Conservation (phyloP, 2,329 filamentous ascomycete species). For the Onygenales sp. region DNA sequence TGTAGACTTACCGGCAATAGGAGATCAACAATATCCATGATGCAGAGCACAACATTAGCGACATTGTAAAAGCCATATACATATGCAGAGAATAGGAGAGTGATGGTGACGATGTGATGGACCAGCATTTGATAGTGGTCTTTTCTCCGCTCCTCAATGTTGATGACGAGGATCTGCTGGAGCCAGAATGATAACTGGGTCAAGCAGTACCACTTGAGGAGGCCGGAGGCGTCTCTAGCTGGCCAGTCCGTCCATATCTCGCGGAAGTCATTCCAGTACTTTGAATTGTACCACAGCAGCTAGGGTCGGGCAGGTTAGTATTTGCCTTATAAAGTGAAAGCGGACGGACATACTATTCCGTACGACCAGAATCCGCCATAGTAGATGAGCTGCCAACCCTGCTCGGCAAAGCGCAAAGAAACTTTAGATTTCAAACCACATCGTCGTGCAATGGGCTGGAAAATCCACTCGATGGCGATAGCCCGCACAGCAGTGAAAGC, state of each 20-base stretch:
- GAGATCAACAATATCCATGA: constrained; percentile 91
- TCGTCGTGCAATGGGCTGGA: constrained; percentile 65
- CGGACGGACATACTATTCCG: constrained; percentile 58
- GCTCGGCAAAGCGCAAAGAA: constrained; percentile 78
- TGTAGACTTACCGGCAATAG: constrained; percentile 62
- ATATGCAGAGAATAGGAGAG: constrained; percentile 72
- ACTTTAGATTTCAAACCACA: constrained; percentile 72
- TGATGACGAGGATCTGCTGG: constrained; percentile 86
- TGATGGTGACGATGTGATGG: constrained; percentile 84
- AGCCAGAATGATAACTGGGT: constrained; percentile 88
- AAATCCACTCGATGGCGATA: constrained; percentile 73
- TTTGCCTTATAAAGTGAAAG: background rate
- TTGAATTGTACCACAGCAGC: constrained; percentile 71
- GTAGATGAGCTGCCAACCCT: constrained; percentile 84
- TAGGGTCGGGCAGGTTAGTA: constrained; percentile 26
- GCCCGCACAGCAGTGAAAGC: constrained; percentile 82
- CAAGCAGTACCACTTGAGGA: constrained; percentile 83
- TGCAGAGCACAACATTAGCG: constrained; percentile 75
- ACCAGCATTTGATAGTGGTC: constrained; percentile 94
- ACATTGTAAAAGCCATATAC: constrained; percentile 79
- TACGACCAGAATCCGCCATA: constrained; percentile 72
- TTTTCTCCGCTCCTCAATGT: constrained; percentile 89
- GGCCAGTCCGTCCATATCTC: constrained; percentile 84
- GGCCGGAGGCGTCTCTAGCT: constrained; percentile 59
- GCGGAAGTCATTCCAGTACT: constrained; percentile 66